Conservation (phyloP, 805 yeast species). For the Maudiozyma turicensis region DNA sequence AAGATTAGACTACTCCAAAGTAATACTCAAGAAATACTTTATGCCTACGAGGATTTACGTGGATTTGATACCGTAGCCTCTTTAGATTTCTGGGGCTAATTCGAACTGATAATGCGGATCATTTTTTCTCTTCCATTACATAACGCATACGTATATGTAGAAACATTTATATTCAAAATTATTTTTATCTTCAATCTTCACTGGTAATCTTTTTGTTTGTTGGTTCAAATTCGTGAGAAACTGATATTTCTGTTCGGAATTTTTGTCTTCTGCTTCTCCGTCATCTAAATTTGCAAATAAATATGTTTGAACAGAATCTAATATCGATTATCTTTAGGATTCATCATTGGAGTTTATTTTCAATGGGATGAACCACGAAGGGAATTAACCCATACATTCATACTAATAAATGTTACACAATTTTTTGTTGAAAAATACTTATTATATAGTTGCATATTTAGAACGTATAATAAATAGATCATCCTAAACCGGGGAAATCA, state of each 20-base stretch:
- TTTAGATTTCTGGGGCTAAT: conserved; percentile 72
- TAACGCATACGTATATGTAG: neutral
- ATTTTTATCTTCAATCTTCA: too few relatives aligned
- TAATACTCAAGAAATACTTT: conserved; percentile 85
- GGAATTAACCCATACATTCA: too few relatives aligned
- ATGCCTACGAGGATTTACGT: conserved; percentile 81
- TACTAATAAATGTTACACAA: neutral
- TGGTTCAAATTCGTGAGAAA: too few relatives aligned
- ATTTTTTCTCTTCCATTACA: neutral
- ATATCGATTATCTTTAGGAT: too few relatives aligned
- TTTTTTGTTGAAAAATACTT: neutral
- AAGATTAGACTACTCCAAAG: conserved; percentile 83
- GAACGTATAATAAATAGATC: neutral
- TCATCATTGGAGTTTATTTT: too few relatives aligned
- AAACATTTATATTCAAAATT: neutral
- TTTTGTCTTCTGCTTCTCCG: too few relatives aligned
- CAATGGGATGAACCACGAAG: too few relatives aligned
- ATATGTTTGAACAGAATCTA: too few relatives aligned
- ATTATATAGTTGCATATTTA: neutral
- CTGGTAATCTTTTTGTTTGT: too few relatives aligned
- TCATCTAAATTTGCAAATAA: too few relatives aligned
- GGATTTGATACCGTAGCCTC: conserved; percentile 91
- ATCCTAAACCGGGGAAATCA: neutral
- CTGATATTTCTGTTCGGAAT: too few relatives aligned
- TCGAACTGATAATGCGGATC: neutral